phyloP scores from a whole-genome alignment of 169 alveolate genomes.

The Plasmodium coatneyi region DNA sequence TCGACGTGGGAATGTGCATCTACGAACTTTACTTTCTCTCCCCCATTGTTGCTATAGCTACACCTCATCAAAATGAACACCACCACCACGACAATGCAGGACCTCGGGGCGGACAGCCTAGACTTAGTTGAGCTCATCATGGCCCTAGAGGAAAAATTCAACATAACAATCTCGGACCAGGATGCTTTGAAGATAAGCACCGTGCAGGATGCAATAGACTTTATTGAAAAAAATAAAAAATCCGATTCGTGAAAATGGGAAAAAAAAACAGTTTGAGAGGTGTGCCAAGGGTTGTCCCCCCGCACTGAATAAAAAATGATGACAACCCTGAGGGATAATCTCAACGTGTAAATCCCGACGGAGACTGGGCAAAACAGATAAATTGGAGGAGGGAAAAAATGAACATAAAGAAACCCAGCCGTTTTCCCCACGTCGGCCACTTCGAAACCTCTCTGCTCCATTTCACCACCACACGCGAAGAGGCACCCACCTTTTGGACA shows the following conservation, averaged over 20 bases:
- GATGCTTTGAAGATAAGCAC: conserved; percentile 83
- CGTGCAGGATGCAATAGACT: conserved; percentile 81
- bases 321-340: too few relatives aligned
- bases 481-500: neutral
- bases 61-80: too few relatives aligned
- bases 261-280: neutral
- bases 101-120: conserved; percentile 88
- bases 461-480: neutral
- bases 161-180: conserved; percentile 84
- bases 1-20: neutral
- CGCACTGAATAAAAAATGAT: neutral
- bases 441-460: neutral
- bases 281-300: neutral
- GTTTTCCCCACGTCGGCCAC: neutral
- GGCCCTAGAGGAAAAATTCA: conserved; percentile 88
- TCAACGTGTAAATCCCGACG: too few relatives aligned
- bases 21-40: neutral
- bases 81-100: conserved; percentile 75
- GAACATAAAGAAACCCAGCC: neutral
- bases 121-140: conserved; percentile 88
- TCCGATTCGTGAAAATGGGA: neutral
- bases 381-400: neutral
- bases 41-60: neutral
- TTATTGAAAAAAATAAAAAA: conserved; percentile 77
- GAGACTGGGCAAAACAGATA: neutral